These are phyloP conservation scores for Calocybe indica DNA, from an alignment of 768 basidiomycete species.

Conservation along the genomic window DNA sequence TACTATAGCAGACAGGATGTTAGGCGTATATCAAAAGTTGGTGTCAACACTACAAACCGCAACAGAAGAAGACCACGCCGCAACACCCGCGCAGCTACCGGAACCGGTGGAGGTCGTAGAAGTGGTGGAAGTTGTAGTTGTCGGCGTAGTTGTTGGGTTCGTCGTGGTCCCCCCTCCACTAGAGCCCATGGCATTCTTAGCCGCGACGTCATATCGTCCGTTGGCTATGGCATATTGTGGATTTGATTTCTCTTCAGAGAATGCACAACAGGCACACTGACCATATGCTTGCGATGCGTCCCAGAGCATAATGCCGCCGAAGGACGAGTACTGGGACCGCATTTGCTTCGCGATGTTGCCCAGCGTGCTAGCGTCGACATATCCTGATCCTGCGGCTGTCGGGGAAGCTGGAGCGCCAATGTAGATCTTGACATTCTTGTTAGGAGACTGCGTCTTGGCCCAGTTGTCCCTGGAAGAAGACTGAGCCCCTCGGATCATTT, in stretches of 20 bases:
- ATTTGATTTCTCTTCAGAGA: neutral
- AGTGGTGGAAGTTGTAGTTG: constrained; percentile 3
- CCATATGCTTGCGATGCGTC: constrained; percentile 34
- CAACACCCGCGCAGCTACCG: constrained; percentile 34
- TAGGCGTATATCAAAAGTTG: neutral
- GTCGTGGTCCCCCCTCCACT: constrained; percentile 12
- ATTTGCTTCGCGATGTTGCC: constrained; percentile 32
- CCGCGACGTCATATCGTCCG: constrained; percentile 31
- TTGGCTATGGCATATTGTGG: constrained; percentile 20
- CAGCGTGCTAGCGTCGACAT: constrained; percentile 37
- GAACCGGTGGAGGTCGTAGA: constrained; percentile 7
- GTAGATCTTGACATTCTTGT: constrained; percentile 47
- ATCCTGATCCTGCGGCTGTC: constrained; percentile 48
- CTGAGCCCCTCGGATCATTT: neutral
- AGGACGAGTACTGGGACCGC: constrained; percentile 41
- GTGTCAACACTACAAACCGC: constrained; percentile 24
- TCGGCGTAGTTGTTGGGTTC: constrained; percentile 1
- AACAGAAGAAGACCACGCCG: constrained; percentile 30
- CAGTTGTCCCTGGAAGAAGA: constrained; percentile 38
- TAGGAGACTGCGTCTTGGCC: constrained; percentile 48
- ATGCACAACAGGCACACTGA: constrained; percentile 5
- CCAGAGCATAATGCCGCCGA: constrained; percentile 46
- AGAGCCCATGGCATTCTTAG: constrained; percentile 26
- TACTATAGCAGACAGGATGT: constrained; percentile 26
- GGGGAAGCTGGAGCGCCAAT: constrained; percentile 50